A percentile compares a stretch with the other conserved stretches of the same genome.
These are phyloP conservation scores for Histomonas meleagridis DNA, from an alignment of 208 protist species.

Conservation along the genomic window DNA sequence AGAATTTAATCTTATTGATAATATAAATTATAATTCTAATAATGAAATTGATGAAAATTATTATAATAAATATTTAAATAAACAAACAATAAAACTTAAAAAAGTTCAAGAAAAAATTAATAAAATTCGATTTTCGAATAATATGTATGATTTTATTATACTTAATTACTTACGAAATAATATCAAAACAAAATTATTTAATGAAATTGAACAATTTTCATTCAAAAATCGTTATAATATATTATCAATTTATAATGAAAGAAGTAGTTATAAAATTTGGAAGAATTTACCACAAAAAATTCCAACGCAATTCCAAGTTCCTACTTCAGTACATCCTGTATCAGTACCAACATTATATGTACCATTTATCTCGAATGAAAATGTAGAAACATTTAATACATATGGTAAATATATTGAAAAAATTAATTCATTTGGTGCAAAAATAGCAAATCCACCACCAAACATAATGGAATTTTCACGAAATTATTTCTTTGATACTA, in stretches of 20 bases:
- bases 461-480: background rate
- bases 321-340: background rate
- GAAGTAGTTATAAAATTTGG: background rate
- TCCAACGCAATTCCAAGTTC: background rate
- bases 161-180: background rate
- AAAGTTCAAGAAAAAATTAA: too few relatives aligned
- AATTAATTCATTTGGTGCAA: background rate
- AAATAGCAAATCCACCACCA: background rate
- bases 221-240: background rate
- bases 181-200: background rate
- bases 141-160: background rate
- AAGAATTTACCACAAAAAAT: background rate
- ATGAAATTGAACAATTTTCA: background rate
- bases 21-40: background rate
- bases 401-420: background rate
- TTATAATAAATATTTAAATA: too few relatives aligned
- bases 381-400: background rate
- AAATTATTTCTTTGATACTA: background rate
- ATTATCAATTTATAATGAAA: background rate
- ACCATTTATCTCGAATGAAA: background rate
- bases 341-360: background rate
- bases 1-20: too few relatives aligned
- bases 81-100: too few relatives aligned
- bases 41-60: background rate
- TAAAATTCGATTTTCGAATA: background rate